Percentiles rank a stretch among this genome's conserved stretches.
Conservation (phyloP, 192 early-diverging fungal genomes). For the Coemansia reversa region DNA sequence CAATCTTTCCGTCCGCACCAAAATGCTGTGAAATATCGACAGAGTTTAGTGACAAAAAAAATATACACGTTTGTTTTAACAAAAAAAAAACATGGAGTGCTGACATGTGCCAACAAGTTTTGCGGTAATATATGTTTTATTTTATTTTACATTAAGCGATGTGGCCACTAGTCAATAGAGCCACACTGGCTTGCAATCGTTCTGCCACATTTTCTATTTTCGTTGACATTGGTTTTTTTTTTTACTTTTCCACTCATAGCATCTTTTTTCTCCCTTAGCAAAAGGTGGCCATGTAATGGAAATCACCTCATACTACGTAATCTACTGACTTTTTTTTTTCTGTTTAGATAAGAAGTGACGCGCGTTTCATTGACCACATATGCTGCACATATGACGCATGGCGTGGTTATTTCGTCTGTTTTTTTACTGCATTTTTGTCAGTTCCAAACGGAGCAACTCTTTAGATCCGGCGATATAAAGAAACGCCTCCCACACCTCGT, state of each 20-base stretch:
- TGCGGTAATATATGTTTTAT: constrained; percentile 1
- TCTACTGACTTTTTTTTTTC: constrained; percentile 11
- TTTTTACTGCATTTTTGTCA: not conserved
- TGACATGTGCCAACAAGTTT: not conserved
- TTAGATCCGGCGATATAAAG: constrained; percentile 13
- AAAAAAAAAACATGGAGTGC: not conserved
- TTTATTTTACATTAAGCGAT: constrained; percentile 6
- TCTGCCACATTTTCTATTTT: constrained; percentile 17
- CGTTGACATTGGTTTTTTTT: not conserved
- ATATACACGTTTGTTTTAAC: constrained; percentile 5
- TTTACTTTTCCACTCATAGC: not conserved
- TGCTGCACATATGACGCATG: constrained; percentile 18
- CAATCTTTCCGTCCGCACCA: too few species aligned
- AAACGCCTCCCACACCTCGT: not conserved
- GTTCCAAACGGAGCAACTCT: too few species aligned
- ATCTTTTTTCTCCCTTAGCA: not conserved
- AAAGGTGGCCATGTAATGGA: constrained; percentile 1
- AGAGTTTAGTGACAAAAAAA: not conserved
- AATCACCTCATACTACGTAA: constrained; percentile 2
- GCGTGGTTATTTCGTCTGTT: constrained; percentile 18
- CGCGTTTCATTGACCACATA: constrained; percentile 14
- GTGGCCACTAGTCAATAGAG: constrained; percentile 30
- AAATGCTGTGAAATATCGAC: too few species aligned
- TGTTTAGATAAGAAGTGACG: not conserved
- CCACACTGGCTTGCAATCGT: constrained; percentile 19